Evolutionary conservation across 805 yeast species (phyloP), one percentile per base, ranked within the genome.

Genomic region (Aciculoconidium aculeatum): DNA sequence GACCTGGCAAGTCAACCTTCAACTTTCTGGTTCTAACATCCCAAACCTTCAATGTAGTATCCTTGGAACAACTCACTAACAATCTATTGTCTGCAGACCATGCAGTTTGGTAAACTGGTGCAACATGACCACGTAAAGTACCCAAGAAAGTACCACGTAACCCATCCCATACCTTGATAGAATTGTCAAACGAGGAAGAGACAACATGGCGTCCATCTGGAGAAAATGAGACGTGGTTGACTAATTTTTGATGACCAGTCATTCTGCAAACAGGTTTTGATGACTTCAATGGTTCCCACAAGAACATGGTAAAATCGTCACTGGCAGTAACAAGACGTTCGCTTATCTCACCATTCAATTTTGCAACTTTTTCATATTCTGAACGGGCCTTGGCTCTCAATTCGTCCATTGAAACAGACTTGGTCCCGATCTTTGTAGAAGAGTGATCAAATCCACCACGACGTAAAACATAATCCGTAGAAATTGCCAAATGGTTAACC

Each of bases 181-280:
- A 85, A 54, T 92, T 92, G 54, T 92, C 98, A 51, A 92, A 92
- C 1, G 96, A 87, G 3, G 95, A 88, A 4, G 95, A 83, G 0
- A 90, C 95, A 28, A 92, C 72, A 42, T 74, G 71, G 38, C 95
- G 72, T 7, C 96, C 97, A 54, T 92, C 96, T 3, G 98, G 98
- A 3, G 95, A 83, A 49, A 90, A 92, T 9, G 86, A 77, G 8
- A 92, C 98, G 53, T 90, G 96, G 49, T 92, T 92, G 12, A 92
- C 97, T 16, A 90, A 67, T 57, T 92, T 92, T 52, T 92, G 98
- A 57, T 92, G 98, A 15, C 98, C 98, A 2, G 96, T 87, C 92
- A 92, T 82, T 49, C 98, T 73, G 32, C 87, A 78, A 5, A 92
- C 55, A 1, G 98, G 98, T 52, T 88, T 92, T 21, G 70, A 66